Conservation (phyloP, 495 filamentous ascomycete species). For the Penicillium arizonense region DNA sequence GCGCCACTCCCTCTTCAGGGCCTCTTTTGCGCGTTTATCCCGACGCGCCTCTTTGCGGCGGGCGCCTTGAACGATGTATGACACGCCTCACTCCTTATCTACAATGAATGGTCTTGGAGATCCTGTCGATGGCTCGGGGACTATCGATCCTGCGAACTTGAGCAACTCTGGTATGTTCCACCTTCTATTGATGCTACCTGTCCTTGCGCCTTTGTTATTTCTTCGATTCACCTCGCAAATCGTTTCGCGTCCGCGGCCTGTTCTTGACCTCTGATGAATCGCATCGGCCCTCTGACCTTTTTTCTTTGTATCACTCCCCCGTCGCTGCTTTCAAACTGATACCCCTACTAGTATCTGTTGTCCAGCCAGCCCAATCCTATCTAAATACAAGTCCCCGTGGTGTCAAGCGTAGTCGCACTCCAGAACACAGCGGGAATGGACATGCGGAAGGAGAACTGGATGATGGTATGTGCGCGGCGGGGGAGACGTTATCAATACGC, state of each 20-base stretch:
- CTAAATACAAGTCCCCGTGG: constrained; percentile 65
- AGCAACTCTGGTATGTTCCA: constrained; percentile 58
- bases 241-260: not conserved
- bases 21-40: constrained; percentile 24
- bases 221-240: not conserved
- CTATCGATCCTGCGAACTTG: constrained; percentile 77
- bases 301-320: constrained; percentile 8
- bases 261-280: not conserved
- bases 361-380: constrained; percentile 42
- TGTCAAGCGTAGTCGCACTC: constrained; percentile 90
- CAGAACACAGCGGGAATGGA: constrained; percentile 68
- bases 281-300: not conserved
- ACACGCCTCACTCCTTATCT: constrained; percentile 49
- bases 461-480: constrained; percentile 69
- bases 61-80: constrained; percentile 52
- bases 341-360: constrained; percentile 39
- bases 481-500: constrained; percentile 7
- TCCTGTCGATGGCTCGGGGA: constrained; percentile 70
- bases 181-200: constrained; percentile 11
- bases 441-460: constrained; percentile 63
- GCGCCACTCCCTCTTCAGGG: constrained; percentile 19
- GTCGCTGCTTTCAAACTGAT: constrained; percentile 40
- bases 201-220: constrained; percentile 15
- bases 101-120: constrained; percentile 62
- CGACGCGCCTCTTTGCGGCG: constrained; percentile 41